Evolutionary conservation across 1,284 basidiomycete species (phyloP), one percentile per base, ranked within the genome.

Genomic region (Ganoderma sinense): DNA sequence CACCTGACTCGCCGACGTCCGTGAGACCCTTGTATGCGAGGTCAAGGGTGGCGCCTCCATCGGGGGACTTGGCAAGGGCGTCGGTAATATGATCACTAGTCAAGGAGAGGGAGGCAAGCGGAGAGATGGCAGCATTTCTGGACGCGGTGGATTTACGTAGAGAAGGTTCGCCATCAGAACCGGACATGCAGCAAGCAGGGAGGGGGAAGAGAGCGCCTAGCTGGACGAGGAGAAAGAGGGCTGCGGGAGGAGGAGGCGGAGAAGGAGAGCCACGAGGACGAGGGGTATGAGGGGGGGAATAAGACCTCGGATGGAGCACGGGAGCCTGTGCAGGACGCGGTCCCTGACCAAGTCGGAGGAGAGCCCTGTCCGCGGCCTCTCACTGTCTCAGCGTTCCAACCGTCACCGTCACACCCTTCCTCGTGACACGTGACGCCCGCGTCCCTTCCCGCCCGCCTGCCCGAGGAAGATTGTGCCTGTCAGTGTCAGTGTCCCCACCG

Each of bases 31-130:
- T 89, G 79, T 94, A 91, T 67, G 93, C 90, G 67, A 98, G 86
- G 78, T 95, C 91, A 67, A 98, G 84, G 6, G 96, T 97, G 66
- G 89, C 88, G 23, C 95, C 95, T 68, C 87, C 83, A 82, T 97
- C 95, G 6, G 87, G 82, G 40, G 94, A 96, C 72, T 84, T 87
- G 58, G 84, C 81, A 33, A 94, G 79, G 29, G 94, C 94, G 55
- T 93, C 88, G 20, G 84, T 80, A 70, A 96, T 88, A 75, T 91
- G 88, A 11, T 80, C 83, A 71, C 85, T 85, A 67, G 82, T 86
- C 59, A 91, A 82, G 41, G 86, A 84, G 62, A 82, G 81, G 23
- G 84, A 81, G n/a, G 82, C 77, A 10, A 76, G 69, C 20, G 77
- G 75, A 31, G 76, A 76, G 14, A 72, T 64, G 26, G 68, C 65